Base-by-base conservation (phyloP, 2,329 filamentous ascomycete genomes). In the Penicillium sp. region DNA sequence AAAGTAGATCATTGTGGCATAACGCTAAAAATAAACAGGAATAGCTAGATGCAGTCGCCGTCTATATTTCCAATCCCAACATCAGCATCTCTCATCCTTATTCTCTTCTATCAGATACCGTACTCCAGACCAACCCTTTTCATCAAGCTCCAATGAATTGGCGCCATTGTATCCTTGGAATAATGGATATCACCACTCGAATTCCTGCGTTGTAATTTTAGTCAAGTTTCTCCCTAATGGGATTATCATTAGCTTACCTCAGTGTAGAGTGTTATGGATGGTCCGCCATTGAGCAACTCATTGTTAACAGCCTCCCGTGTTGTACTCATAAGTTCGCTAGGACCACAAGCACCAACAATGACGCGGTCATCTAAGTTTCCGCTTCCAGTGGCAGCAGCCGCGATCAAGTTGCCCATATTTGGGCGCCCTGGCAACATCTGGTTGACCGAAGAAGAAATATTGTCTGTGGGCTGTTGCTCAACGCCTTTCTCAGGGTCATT, bases 321-420 rank as follows among this genome's bases (percentile, higher is more conserved):
- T 19, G 31, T 21, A 29, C 29, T 17, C 41, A 53, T 15, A 15
- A 53, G 27, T 2, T 21, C 6, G 3, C 21, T 38, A 27, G 50
- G 50, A 29, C 50, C 50, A 37, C 50, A 53, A 21, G 50, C 50
- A 15, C 50, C 50, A 19, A 53, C 31, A 37, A 53, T 53, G 6
- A 53, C 25, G n/a, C 41, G 50, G 50, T 47, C 41, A 5, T 47
- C 41, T 27, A 2, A 13, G 10, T 8, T 52, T 15, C 6, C 17
- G 17, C 50, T 53, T 29, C 6, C 19, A 27, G 27, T 13, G 5
- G 33, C 41, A 21, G 41, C 31, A 17, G 27, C 17, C 6, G 21
- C 31, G 21, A 53, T 53, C 19, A 53, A 19, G n/a, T 37, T 53
- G 10, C 31, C 23, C 37, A 53, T 47, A 23, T 53, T 6, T 4